phyloP scores from a whole-genome alignment of 2,329 filamentous ascomycete species.

The Emericellopsis cladophorae region DNA sequence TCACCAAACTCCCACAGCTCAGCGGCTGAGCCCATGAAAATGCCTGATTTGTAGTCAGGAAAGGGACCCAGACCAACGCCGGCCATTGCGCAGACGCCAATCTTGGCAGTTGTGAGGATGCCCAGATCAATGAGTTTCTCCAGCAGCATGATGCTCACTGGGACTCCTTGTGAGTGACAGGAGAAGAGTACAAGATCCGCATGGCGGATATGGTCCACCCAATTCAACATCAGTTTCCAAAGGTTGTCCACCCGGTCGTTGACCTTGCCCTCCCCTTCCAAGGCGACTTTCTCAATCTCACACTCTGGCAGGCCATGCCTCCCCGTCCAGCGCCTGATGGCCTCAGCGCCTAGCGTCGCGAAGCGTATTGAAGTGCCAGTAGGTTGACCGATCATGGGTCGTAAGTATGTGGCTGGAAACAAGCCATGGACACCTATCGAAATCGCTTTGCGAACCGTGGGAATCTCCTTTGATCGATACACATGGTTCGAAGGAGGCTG shows the following conservation, averaged over 20 bases:
- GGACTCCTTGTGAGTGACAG: conserved; percentile 91
- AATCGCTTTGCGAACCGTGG: conserved; percentile 70
- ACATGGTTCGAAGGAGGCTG: conserved; percentile 56
- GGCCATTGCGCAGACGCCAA: conserved; percentile 82
- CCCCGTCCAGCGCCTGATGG: conserved; percentile 74
- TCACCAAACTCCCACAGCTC: conserved; percentile 92
- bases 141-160: conserved; percentile 82
- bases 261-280: conserved; percentile 92
- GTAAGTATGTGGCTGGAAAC: conserved; percentile 75
- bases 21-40: conserved; percentile 81
- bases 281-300: conserved; percentile 83
- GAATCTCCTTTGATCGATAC: conserved; percentile 53
- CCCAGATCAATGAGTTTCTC: conserved; percentile 88
- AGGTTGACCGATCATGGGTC: conserved; percentile 86
- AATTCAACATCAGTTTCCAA: conserved; percentile 90
- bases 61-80: conserved; percentile 92
- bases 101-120: conserved; percentile 60
- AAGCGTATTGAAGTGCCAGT: conserved; percentile 94
- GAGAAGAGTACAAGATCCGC: conserved; percentile 88
- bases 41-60: conserved; percentile 76
- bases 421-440: conserved; percentile 92
- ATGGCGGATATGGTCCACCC: conserved; percentile 77
- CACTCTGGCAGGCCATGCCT: conserved; percentile 58
- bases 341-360: conserved; percentile 72
- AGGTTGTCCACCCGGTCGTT: conserved; percentile 79